Evolutionary conservation across 1,284 basidiomycete genomes (phyloP), one percentile per base, ranked within the genome.

Genomic region (Ganoderma boninense): DNA sequence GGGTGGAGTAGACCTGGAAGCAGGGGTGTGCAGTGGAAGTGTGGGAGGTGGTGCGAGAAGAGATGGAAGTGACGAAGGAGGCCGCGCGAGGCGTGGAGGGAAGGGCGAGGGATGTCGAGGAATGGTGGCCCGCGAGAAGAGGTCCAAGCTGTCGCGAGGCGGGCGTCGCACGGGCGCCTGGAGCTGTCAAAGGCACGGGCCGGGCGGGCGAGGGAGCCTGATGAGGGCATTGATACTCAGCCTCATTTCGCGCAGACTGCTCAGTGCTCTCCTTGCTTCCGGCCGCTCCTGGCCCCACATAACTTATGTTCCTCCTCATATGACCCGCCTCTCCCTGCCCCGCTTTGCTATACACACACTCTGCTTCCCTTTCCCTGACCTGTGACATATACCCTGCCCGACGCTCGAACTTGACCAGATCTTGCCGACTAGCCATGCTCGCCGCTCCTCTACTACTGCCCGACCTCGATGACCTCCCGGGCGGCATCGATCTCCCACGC

Each of bases 401-500:
- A 8, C 44, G 42, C 54, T 4, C 6, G n/a, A 8, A 38, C 38
- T 38, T 38, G 38, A 38, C n/a, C 8, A 23, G 6, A 23, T 49
- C 18, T 23, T 60, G 26, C 46, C 32, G 13, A 40, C 59, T 66
- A 62, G 63, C 43, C 72, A 77, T 77, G 74, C 71, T 61, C 61
- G 68, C 73, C 63, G 62, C 68, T 29, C 68, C 46, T 46, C 69
- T 26, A 49, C 64, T 63, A 60, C 49, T 62, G 11, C n/a, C 59
- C 16, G 60, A 64, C 35, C 64, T 72, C 73, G 73, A 72, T 72
- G 73, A 73, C 74, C 69, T 78, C 76, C 67, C 73, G 44, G 78
- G 78, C 56, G 74, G 77, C 62, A 78, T 78, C 38, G 82, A 83
- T 76, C 83, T 90, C 26, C 92, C 92, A n/a, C 83, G 85, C 74